phyloP scores from a whole-genome alignment of 768 basidiomycete genomes.

The Termitomyces sp. region DNA sequence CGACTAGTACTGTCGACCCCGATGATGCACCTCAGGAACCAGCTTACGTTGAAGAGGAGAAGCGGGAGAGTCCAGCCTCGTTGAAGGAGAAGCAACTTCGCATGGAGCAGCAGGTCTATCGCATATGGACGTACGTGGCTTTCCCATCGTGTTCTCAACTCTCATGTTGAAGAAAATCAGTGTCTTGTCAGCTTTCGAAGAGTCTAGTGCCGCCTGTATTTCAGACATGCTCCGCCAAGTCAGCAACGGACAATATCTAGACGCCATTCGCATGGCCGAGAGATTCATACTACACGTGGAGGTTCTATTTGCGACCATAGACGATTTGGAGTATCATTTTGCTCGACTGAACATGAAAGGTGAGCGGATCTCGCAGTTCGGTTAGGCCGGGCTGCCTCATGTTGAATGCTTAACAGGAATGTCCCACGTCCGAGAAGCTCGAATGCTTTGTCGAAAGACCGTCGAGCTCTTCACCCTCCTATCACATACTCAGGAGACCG shows the following conservation, averaged over 20 bases:
- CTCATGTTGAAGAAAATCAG: constrained; percentile 28
- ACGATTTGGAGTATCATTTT: constrained; percentile 92
- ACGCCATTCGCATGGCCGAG: constrained; percentile 97
- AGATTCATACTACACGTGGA: constrained; percentile 98
- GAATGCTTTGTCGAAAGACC: constrained; percentile 97
- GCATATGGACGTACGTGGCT: constrained; percentile 92
- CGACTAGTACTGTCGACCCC: constrained; percentile 51
- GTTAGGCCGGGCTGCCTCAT: not conserved
- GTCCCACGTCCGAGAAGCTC: constrained; percentile 97
- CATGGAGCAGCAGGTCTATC: constrained; percentile 97
- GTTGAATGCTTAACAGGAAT: constrained; percentile 54
- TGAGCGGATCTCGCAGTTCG: constrained; percentile 28
- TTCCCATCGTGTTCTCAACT: constrained; percentile 2
- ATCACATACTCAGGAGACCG: constrained; percentile 93
- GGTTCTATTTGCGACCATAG: constrained; percentile 93
- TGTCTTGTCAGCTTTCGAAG: constrained; percentile 95
- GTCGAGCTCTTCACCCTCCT: constrained; percentile 96
- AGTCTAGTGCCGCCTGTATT: constrained; percentile 98
- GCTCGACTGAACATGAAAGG: constrained; percentile 77
- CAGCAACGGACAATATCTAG: constrained; percentile 93
- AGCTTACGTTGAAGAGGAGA: constrained; percentile 72
- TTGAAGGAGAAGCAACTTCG: constrained; percentile 86
- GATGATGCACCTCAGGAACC: constrained; percentile 49
- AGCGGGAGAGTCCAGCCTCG: constrained; percentile 65
- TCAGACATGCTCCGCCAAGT: constrained; percentile 98